Percentiles rank a stretch among this genome's conserved stretches.
Conservation (phyloP, 2,329 filamentous ascomycete species). For the Colletotrichum tanaceti region DNA sequence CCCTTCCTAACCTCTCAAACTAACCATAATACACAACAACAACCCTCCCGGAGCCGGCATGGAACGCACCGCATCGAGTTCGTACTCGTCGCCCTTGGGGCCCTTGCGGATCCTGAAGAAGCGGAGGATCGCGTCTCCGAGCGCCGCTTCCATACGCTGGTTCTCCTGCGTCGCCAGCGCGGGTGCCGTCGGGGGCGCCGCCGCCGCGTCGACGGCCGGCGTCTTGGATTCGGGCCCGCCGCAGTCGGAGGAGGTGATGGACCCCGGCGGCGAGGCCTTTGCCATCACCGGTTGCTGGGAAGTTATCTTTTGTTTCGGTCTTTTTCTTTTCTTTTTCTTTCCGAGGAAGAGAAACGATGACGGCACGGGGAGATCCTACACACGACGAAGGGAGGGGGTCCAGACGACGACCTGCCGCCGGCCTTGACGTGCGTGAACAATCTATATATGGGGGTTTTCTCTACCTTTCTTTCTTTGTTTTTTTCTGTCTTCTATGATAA, state of each 20-base stretch:
- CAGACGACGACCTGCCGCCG: too few relatives aligned
- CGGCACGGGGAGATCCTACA: too few relatives aligned
- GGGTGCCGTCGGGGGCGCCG: slow-evolving; percentile 31
- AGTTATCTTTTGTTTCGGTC: slow-evolving; percentile 17
- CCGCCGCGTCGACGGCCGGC: background rate
- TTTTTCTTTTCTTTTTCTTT: too few relatives aligned
- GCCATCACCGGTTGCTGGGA: slow-evolving; percentile 6
- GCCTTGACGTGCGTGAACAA: background rate
- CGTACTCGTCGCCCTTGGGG: slow-evolving; percentile 44
- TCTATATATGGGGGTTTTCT: slow-evolving; percentile 5
- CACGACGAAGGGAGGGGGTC: too few relatives aligned
- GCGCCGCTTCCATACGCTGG: slow-evolving; percentile 47
- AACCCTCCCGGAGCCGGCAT: too few relatives aligned
- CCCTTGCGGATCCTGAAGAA: slow-evolving; percentile 50
- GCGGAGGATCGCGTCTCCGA: slow-evolving; percentile 50
- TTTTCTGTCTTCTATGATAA: background rate
- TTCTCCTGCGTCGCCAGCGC: slow-evolving; percentile 45
- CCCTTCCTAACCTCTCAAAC: too few relatives aligned
- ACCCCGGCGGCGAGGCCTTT: slow-evolving; percentile 22
- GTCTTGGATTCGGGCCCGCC: slow-evolving; percentile 20
- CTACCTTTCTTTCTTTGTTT: too few relatives aligned
- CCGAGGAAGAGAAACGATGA: background rate
- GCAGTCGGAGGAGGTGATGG: slow-evolving; percentile 33
- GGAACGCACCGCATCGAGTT: slow-evolving; percentile 46
- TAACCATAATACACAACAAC: too few relatives aligned